phyloP scores from a whole-genome alignment of 495 filamentous ascomycete genomes.

The Aspergillus baeticus region DNA sequence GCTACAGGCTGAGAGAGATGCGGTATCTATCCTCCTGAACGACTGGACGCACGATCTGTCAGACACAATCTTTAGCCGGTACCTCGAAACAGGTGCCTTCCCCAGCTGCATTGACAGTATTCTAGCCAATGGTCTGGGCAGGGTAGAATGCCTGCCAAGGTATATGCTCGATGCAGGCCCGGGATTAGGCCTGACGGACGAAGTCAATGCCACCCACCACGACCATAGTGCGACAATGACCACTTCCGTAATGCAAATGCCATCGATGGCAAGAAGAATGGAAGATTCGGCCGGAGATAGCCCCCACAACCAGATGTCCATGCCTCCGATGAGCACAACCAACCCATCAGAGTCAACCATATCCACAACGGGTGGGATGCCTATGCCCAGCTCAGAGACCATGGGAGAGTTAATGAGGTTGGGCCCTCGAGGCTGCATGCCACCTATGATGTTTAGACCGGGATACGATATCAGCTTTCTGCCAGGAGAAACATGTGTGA shows the following conservation, averaged over 20 bases:
- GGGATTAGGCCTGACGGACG: constrained; percentile 7
- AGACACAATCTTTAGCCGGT: constrained; percentile 9
- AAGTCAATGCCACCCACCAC: too few relatives aligned
- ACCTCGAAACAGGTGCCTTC: constrained; percentile 15
- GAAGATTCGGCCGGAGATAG: too few relatives aligned
- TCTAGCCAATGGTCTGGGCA: constrained; percentile 18
- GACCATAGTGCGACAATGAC: neutral
- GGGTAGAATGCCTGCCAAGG: constrained; percentile 16
- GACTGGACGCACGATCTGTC: constrained; percentile 46
- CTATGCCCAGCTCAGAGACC: constrained; percentile 11
- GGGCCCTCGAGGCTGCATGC: constrained; percentile 12
- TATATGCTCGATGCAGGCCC: constrained; percentile 11
- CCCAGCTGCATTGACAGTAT: constrained; percentile 18
- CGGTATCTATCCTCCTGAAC: constrained; percentile 29
- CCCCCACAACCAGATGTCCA: too few relatives aligned
- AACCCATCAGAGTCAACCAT: too few relatives aligned
- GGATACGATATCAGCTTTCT: constrained; percentile 16
- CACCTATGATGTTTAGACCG: constrained; percentile 19
- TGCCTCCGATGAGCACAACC: too few relatives aligned
- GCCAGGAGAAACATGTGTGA: constrained; percentile 19
- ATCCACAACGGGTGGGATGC: neutral
- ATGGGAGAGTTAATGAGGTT: neutral
- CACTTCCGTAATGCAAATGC: neutral
- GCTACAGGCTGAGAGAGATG: constrained; percentile 17
- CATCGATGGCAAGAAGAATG: too few relatives aligned